Base-by-base conservation (phyloP, 164 flowering plant species). In the Dillenia turbinata region DNA sequence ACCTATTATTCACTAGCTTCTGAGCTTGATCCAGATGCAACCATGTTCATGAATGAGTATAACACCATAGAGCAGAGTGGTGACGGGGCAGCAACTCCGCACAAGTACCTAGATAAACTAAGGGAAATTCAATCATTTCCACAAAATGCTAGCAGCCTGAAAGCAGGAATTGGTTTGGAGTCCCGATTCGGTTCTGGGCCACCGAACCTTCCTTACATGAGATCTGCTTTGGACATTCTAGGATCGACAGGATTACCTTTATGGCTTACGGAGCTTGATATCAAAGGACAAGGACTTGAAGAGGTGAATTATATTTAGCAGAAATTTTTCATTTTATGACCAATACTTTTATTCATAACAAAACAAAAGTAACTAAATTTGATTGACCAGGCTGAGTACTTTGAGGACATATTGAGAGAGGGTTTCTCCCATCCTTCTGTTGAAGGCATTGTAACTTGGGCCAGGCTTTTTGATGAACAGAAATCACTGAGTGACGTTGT, bases 1-100 rank as follows among this genome's bases (percentile, higher is more conserved):
- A 45, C 22, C 22, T 62, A 59, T 15, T 86, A 52, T 57, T 13
- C 49, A 0, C 56, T 3, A 51, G 75, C 82, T 15, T 60, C 58
- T 46, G 13, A 63, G 40, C 67, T 78, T 55, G 81, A 84, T 57
- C 61, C 69, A 5, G 15, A 19, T 0, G 48, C 78, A 2, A 56
- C 24, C 1, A 40, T 81, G 71, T 84, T 81, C 69, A n/a, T 81
- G 77, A 84, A 84, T 48, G 88, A 84, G 63, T 84, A 49, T 56
- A 79, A 84, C 24, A 81, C 82, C 9, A 57, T 81, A 5, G 88
- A 84, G 69, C 7, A 63, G 3, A 58, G 67, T 16, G 51, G 40
- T 2, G 85, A 83, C 24, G n/a, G 9, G 43, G 3, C 1, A 0
- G 44, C 70, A 9, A 44, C 54, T 3, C 71, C 88, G 8, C 44